Evolutionary conservation across 1,284 basidiomycete genomes (phyloP).

Genomic region (Coniferiporia sulphurascens): DNA sequence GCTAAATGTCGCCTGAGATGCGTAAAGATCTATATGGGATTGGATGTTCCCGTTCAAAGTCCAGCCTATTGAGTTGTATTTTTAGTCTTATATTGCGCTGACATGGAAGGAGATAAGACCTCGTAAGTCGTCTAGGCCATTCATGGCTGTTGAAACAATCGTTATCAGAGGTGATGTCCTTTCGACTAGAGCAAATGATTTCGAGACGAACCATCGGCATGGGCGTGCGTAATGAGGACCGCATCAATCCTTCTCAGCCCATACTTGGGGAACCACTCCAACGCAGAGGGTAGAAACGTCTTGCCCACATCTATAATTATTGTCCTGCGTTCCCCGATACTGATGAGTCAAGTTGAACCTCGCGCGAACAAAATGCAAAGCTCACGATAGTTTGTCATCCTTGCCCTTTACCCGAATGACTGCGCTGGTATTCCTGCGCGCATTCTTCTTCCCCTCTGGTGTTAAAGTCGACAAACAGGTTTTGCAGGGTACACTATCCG

Average conservation of each 20-base stretch:
- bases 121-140: conserved; percentile 78
- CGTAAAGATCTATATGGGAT: conserved; percentile 66
- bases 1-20: conserved; percentile 56
- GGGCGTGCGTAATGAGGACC: conserved; percentile 73
- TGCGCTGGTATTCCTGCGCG: conserved; percentile 70
- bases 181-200: background rate
- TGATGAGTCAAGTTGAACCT: background rate
- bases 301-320: conserved; percentile 80
- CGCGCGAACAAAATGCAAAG: conserved; percentile 18
- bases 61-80: conserved; percentile 50
- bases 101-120: conserved; percentile 36
- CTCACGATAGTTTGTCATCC: conserved; percentile 50
- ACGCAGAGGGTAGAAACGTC: conserved; percentile 69
- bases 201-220: conserved; percentile 60
- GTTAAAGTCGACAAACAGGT: conserved; percentile 65
- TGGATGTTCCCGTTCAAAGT: conserved; percentile 66
- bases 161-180: conserved; percentile 2
- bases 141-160: conserved; percentile 52
- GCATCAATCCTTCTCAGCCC: conserved; percentile 72
- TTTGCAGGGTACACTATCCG: conserved; percentile 44
- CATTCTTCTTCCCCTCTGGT: conserved; percentile 68
- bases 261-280: conserved; percentile 79
- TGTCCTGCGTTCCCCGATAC: conserved; percentile 38
- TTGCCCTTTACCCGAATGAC: conserved; percentile 50
- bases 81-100: conserved; percentile 6